phyloP scores from a whole-genome alignment of 306 rosid species.

The Dryas octopetala region DNA sequence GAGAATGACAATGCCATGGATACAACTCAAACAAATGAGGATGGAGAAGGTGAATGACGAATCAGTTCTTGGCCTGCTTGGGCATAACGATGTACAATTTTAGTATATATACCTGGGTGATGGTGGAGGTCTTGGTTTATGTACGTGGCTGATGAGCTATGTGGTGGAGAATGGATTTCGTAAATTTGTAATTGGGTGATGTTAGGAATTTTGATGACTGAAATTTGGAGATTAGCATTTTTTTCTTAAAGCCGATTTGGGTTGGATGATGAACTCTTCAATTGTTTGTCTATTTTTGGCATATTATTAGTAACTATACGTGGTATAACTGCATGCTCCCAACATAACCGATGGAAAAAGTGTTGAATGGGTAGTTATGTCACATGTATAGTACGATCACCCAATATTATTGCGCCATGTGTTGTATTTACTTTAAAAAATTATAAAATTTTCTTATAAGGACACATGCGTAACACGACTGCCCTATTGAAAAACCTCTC shows the following conservation, averaged over 20 bases:
- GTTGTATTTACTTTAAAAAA: too few species aligned
- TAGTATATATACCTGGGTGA: conserved; percentile 11
- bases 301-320: neutral
- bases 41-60: conserved; percentile 36
- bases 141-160: conserved; percentile 25
- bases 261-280: neutral
- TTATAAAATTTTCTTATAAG: too few species aligned
- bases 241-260: neutral
- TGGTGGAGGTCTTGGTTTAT: conserved; percentile 25
- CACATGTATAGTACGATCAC: too few species aligned
- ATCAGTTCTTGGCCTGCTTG: conserved; percentile 23
- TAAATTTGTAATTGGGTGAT: conserved; percentile 9
- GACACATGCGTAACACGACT: too few species aligned
- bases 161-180: conserved; percentile 16
- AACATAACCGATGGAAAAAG: too few species aligned
- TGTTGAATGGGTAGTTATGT: too few species aligned
- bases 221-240: conserved; percentile 20
- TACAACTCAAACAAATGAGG: conserved; percentile 26
- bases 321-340: neutral
- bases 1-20: conserved; percentile 1
- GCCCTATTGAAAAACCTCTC: too few species aligned
- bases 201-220: neutral
- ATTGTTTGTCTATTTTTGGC: neutral
- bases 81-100: conserved; percentile 38
- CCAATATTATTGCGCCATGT: too few species aligned